Base-by-base conservation (phyloP, 2,329 filamentous ascomycete genomes). In the Exophiala bonariae region DNA sequence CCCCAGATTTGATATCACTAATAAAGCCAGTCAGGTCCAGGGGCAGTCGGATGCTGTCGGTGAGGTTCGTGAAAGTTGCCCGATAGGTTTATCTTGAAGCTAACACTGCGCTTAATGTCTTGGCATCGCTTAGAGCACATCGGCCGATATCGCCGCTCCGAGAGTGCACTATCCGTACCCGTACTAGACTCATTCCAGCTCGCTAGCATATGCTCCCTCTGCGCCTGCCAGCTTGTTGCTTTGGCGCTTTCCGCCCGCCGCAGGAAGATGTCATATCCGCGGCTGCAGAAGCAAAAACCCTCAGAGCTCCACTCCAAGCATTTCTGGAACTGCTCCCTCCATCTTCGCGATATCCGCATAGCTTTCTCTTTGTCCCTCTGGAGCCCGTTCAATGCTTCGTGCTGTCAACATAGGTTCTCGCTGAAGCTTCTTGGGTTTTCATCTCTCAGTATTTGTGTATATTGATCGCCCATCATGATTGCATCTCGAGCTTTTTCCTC, bases 401-500 rank as follows among this genome's bases (percentile, higher is more conserved):
- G 45, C 42, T 51, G 46, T 49, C 42, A 49, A 44, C 22, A 35
- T 33, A 42, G 41, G 17, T 34, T 50, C 58, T 61, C 58, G 66
- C 36, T 55, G 52, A 50, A 55, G 31, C 33, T 63, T 58, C 51
- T 58, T 55, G 52, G 54, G 26, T 38, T 23, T 30, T 40, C 47
- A 16, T 30, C 42, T 38, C 34, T 52, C 47, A 42, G 41, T 32
- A 26, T 50, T 14, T 19, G n/a, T n/a, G n/a, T 26, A 20, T 26
- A 17, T 22, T 26, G 19, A 11, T 30, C 33, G 45, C 50, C 61
- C 78, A 86, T 68, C 66, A 96, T 96, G 90, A 78, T 95, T 74
- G 84, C 87, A 73, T 77, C 87, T 69, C 86, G 89, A 75, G 82
- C 84, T 63, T 81, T 91, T 71, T 82, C 84, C 71, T 81, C 81